phyloP scores from a whole-genome alignment of 768 basidiomycete species.

The Suillus lakei region DNA sequence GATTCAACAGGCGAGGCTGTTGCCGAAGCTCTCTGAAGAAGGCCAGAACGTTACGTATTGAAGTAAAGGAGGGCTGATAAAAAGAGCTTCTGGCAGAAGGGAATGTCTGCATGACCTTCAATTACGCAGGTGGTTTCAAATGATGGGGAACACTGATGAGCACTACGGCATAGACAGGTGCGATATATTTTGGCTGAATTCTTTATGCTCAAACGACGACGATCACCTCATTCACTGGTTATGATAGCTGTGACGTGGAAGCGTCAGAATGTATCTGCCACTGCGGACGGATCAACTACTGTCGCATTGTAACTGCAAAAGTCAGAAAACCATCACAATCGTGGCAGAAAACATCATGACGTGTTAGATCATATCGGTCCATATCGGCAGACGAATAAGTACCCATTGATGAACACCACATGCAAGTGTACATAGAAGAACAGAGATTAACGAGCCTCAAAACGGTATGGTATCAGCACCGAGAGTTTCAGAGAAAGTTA shows the following conservation, averaged over 20 bases:
- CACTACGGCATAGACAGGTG: too few species aligned
- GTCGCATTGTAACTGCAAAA: background rate
- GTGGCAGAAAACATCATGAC: background rate
- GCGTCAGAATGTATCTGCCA: background rate
- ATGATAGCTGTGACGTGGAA: background rate
- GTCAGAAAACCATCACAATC: background rate
- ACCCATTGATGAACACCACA: background rate
- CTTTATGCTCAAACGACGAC: background rate
- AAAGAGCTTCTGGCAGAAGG: background rate
- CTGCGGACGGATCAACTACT: background rate
- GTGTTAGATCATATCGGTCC: background rate
- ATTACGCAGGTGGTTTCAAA: background rate
- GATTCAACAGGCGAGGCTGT: background rate
- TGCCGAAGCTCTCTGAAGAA: too few species aligned
- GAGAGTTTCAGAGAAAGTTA: background rate
- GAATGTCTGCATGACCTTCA: background rate
- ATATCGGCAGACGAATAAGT: slow-evolving; percentile 1
- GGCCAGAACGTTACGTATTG: background rate
- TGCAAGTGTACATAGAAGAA: background rate
- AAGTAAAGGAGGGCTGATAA: background rate
- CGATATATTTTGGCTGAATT: background rate
- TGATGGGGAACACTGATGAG: background rate
- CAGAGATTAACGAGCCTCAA: background rate
- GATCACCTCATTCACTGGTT: background rate
- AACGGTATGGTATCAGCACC: background rate